Evolutionary conservation across 495 filamentous ascomycete species (phyloP).

Genomic region (Rhypophila decipiens): DNA sequence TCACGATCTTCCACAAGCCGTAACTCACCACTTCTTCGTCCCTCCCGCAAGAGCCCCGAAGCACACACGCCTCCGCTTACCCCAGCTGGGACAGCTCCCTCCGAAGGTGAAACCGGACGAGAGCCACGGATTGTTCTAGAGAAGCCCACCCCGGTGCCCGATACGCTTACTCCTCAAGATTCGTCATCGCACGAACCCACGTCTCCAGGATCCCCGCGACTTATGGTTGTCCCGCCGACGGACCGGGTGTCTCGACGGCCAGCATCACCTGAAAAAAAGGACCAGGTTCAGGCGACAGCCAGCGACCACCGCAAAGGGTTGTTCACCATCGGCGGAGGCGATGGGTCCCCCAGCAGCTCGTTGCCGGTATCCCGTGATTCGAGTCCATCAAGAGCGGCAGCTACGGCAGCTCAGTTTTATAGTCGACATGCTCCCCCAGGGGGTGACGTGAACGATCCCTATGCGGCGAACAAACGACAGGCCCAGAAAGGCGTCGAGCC

Average conservation of each 20-base stretch:
- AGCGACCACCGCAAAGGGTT: constrained; percentile 55
- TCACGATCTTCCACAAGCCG: constrained; percentile 32
- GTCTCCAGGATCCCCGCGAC: constrained; percentile 20
- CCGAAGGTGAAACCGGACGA: constrained; percentile 23
- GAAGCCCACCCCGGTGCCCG: constrained; percentile 37
- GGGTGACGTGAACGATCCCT: constrained; percentile 82
- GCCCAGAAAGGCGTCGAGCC: constrained; percentile 69
- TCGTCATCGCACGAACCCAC: constrained; percentile 38
- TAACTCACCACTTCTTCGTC: constrained; percentile 36
- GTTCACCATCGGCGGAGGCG: constrained; percentile 69
- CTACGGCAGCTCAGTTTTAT: constrained; percentile 51
- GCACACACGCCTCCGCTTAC: constrained; percentile 89
- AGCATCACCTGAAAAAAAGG: constrained; percentile 33
- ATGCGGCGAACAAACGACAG: constrained; percentile 73
- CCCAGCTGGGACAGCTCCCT: constrained; percentile 60
- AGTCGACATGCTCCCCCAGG: constrained; percentile 68
- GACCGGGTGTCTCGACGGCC: constrained; percentile 27
- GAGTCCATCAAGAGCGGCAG: constrained; percentile 54
- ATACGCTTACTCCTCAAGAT: constrained; percentile 55
- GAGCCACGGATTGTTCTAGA: constrained; percentile 23
- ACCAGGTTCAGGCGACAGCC: constrained; percentile 18
- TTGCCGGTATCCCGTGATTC: constrained; percentile 57
- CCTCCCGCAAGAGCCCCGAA: constrained; percentile 44
- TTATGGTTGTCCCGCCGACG: constrained; percentile 8
- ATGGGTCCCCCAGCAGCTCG: constrained; percentile 54